Percentiles rank a stretch among this genome's conserved stretches.
Evolutionary conservation across 2,329 filamentous ascomycete genomes (phyloP).

Genomic region (Verticillium alfalfae): DNA sequence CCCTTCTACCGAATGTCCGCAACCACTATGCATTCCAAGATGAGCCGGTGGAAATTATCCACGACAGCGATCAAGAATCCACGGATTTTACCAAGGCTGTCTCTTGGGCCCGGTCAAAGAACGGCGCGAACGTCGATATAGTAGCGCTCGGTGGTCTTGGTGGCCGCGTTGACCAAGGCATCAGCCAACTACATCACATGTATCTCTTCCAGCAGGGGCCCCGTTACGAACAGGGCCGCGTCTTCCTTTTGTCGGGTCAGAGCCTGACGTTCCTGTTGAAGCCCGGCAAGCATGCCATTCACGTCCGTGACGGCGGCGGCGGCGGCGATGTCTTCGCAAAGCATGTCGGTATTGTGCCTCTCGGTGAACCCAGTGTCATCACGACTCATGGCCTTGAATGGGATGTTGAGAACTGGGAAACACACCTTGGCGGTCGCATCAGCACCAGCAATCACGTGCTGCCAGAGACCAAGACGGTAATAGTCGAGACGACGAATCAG

Average conservation of each 20-base stretch:
- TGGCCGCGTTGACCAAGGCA: conserved; percentile 86
- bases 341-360: conserved; percentile 80
- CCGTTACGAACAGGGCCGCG: conserved; percentile 42
- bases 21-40: conserved; percentile 58
- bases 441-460: conserved; percentile 78
- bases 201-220: conserved; percentile 55
- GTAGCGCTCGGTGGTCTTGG: conserved; percentile 79
- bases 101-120: conserved; percentile 44
- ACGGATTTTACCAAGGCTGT: conserved; percentile 90
- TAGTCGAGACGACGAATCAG: conserved; percentile 56
- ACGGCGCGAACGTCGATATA: conserved; percentile 48
- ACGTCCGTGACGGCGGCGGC: conserved; percentile 45
- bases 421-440: conserved; percentile 64
- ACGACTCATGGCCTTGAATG: conserved; percentile 79
- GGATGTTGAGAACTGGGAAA: conserved; percentile 82
- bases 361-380: conserved; percentile 74
- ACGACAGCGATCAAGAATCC: conserved; percentile 74
- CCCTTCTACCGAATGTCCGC: conserved; percentile 57
- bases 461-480: conserved; percentile 52
- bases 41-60: conserved; percentile 52
- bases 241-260: conserved; percentile 78
- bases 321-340: conserved; percentile 57
- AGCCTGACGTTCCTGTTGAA: conserved; percentile 80
- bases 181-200: conserved; percentile 84
- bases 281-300: conserved; percentile 61